Base-by-base conservation (phyloP, 371 early-diverging fungal species). In the Mucor sp. region DNA sequence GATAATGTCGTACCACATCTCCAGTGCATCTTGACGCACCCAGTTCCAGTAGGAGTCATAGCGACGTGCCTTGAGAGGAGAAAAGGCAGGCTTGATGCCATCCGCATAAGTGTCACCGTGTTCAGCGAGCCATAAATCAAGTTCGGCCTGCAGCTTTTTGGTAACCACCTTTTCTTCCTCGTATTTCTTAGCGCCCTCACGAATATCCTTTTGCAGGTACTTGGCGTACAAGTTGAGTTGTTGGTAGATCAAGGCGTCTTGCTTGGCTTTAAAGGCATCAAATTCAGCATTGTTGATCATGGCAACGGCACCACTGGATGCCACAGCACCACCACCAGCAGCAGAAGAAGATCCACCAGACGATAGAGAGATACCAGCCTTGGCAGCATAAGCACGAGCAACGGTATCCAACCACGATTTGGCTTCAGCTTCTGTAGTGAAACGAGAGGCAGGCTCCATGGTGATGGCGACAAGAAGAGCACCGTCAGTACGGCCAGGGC, bases 21-120 rank as follows among this genome's bases (percentile, higher is more conserved):
- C 87, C 44, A 96, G 78, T 8, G 94, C 95, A 76, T 98, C 96
- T 75, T 95, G 95, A 63, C 96, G 92, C 56, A 91, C 94, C 98
- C 98, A 98, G 85, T 98, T 98, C 98, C 98, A 98, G 88, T 92
- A 91, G 27, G 97, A 97, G 68, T 96, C 96, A 72, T 94, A 97
- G 27, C 77, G 82, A 48, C 98, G 94, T 32, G 92, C 96, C 87
- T 95, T 98, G 69, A 89, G 87, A 55, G 82, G 77, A 62, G 88
- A 87, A 78, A 98, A 98, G 23, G 86, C 70, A 19, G 95, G 95
- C 58, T 85, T 87, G 76, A 97, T 93, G 44, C 98, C 97, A 59
- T 92, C 88, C 27, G 93, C 89, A 81, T 94, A 97, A 59, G 85
- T 79, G 44, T 92, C 91, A 62, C 96, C 97, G 66, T 95, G 95